Evolutionary conservation across 2,329 filamentous ascomycete genomes (phyloP).

Genomic region (Fusarium siculi): DNA sequence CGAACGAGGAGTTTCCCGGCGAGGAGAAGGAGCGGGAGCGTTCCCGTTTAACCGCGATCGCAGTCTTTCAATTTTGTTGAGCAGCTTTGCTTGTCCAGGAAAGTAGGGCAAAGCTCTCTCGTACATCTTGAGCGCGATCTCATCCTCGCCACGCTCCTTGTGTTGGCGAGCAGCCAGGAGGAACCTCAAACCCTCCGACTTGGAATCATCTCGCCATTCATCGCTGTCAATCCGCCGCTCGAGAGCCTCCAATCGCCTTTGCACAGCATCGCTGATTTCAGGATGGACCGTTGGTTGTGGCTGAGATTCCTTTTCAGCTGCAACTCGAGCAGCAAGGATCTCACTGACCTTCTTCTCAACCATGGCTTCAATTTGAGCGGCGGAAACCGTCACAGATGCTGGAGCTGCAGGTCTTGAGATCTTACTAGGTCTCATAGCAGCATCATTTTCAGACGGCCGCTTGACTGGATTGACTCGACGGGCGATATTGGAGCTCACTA

Average conservation of each 20-base stretch:
- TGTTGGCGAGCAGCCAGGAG: conserved; percentile 93
- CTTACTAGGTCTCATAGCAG: conserved; percentile 59
- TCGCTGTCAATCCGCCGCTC: conserved; percentile 83
- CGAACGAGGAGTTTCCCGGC: conserved; percentile 38
- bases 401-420: conserved; percentile 46
- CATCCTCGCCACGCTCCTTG: conserved; percentile 83
- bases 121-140: conserved; percentile 84
- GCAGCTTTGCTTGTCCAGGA: conserved; percentile 81
- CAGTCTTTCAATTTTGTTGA: conserved; percentile 75
- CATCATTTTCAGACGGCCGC: conserved; percentile 56
- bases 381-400: conserved; percentile 64
- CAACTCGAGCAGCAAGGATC: conserved; percentile 79
- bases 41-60: conserved; percentile 59
- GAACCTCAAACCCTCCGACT: conserved; percentile 84
- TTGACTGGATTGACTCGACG: conserved; percentile 53
- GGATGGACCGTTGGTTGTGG: conserved; percentile 50
- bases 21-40: conserved; percentile 22
- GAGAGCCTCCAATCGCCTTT: conserved; percentile 82
- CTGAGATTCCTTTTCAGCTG: conserved; percentile 56
- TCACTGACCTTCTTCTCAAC: conserved; percentile 93
- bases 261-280: conserved; percentile 79
- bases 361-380: conserved; percentile 86
- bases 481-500: conserved; percentile 49
- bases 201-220: conserved; percentile 71
- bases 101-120: conserved; percentile 87